Evolutionary conservation across 768 basidiomycete species (phyloP).

Genomic region (Clitopilus hobsonii): DNA sequence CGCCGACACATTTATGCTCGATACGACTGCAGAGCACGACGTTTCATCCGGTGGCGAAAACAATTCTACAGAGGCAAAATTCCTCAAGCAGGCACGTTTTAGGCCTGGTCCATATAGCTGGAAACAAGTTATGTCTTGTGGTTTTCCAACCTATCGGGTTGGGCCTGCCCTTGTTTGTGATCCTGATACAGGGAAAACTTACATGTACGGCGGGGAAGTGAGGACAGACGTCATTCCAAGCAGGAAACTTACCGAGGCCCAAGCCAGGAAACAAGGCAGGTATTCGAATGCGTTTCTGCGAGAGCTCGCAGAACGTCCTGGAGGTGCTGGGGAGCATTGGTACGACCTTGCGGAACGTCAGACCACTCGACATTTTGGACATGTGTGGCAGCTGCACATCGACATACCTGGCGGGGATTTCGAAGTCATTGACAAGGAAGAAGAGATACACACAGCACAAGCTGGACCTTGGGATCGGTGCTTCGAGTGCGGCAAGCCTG

Average conservation of each 20-base stretch:
- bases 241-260: slow-evolving; percentile 2
- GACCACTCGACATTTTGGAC: too few relatives aligned
- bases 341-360: too few relatives aligned
- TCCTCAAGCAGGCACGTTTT: slow-evolving; percentile 15
- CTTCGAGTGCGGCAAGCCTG: slow-evolving; percentile 28
- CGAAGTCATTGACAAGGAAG: slow-evolving; percentile 26
- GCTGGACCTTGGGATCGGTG: slow-evolving; percentile 36
- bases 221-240: slow-evolving; percentile 29
- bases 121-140: slow-evolving; percentile 33
- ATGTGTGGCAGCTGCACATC: slow-evolving; percentile 32
- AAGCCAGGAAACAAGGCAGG: too few relatives aligned
- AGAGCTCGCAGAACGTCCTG: too few relatives aligned
- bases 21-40: slow-evolving; percentile 30
- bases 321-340: too few relatives aligned
- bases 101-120: slow-evolving; percentile 14
- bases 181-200: slow-evolving; percentile 26
- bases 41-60: slow-evolving; percentile 16
- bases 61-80: too few relatives aligned
- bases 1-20: slow-evolving; percentile 19
- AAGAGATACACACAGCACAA: slow-evolving; percentile 25
- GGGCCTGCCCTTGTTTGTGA: slow-evolving; percentile 26
- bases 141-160: slow-evolving; percentile 35
- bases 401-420: slow-evolving; percentile 29
- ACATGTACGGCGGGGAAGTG: slow-evolving; percentile 33
- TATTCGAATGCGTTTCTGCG: slow-evolving; percentile 16